phyloP scores from a whole-genome alignment of 1,139 yeast species.

The Pichia sorboxylosa region DNA sequence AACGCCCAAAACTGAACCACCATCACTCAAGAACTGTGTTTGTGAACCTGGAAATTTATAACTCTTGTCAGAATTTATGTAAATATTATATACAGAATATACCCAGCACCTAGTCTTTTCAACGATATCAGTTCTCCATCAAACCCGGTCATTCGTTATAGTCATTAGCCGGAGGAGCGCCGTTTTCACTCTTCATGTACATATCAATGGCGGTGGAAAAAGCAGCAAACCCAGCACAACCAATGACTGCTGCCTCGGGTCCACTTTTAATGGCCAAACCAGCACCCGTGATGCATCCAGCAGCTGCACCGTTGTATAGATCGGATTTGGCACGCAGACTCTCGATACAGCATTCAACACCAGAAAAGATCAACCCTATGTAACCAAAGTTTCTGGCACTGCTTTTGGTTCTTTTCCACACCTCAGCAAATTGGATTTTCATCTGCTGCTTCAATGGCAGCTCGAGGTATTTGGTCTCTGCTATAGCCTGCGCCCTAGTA shows the following conservation, averaged over 20 bases:
- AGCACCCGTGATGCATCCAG: conserved; percentile 91
- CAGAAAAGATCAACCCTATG: conserved; percentile 87
- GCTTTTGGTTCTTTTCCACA: conserved; percentile 77
- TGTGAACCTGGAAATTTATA: no score
- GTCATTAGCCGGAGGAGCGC: conserved; percentile 78
- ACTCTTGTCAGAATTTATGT: no score
- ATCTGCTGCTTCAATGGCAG: conserved; percentile 88
- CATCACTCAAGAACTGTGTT: no score
- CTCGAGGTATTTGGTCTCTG: conserved; percentile 40
- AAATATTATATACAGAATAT: no score
- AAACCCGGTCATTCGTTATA: conserved; percentile 69
- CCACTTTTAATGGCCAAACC: conserved; percentile 89
- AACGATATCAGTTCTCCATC: no score
- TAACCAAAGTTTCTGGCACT: conserved; percentile 93
- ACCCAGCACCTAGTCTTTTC: no score
- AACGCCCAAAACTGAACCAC: no score
- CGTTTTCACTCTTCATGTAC: conserved; percentile 78
- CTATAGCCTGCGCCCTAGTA: conserved; percentile 4
- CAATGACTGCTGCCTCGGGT: conserved; percentile 82
- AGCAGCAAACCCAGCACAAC: conserved; percentile 97
- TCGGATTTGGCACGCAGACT: conserved; percentile 82
- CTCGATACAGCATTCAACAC: conserved; percentile 89
- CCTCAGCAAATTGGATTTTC: conserved; percentile 81
- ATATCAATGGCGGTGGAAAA: conserved; percentile 89
- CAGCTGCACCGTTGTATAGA: conserved; percentile 80